Evolutionary conservation across 306 rosid species (phyloP), one percentile per base, ranked within the genome.

Genomic region (Trifolium repens): DNA sequence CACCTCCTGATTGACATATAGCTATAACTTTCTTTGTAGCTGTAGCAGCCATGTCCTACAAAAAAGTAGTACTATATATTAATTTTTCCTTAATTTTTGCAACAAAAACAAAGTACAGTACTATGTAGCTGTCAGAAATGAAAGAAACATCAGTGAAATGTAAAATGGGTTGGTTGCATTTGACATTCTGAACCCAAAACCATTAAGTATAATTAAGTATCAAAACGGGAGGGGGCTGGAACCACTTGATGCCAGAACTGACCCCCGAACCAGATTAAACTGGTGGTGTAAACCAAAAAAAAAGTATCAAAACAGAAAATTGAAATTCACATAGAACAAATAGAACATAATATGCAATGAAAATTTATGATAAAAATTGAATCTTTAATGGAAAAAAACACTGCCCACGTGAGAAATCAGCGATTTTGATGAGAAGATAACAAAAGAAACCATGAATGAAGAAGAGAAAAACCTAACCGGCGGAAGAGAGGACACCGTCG

Each of bases 1-100:
- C 94, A 69, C 96, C 97, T 17, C 98, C 96, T 9, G 91, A 90
- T 70, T 94, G 97, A 81, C 97, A 91, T 81, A 94, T 94, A 65
- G 98, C 97, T 75, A 91, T 91, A 57, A 94, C 85, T 80, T 86
- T 94, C 90, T 79, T 91, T 6, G 80, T 70, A 65, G 80, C 88
- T 3, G 82, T 72, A 68, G 85, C 88, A 65, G 85, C 88, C 94
- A 89, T 90, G 75, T 77, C 91, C 91, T 90, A 70, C 14, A 67
- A 30, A 64, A 57, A 11, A 32, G 5, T 64, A 70, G 22, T 8
- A 47, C n/a, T 16, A 14, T 0, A 9, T 32, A 14, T 4, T 17
- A 40, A 52, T 39, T 40, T 0, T 24, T 32, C 35, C 35, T 32
- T 32, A 32, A 4, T 69, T 32, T 17, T 57, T 22, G 13, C 15